phyloP scores from a whole-genome alignment of 257 asterid species.

The Solanum virginianum region DNA sequence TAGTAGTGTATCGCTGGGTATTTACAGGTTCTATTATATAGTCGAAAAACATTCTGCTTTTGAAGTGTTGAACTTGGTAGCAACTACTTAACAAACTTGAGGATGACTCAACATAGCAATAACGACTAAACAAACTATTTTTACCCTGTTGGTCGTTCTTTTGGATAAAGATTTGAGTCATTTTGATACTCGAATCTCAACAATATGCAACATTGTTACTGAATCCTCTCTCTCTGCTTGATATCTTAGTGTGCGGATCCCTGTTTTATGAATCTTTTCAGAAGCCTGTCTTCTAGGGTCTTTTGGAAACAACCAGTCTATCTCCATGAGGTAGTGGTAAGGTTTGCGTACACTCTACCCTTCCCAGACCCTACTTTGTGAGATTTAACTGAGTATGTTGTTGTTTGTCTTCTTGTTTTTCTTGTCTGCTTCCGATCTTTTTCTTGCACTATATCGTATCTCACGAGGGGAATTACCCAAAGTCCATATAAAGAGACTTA shows the following conservation, averaged over 20 bases:
- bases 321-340: no score
- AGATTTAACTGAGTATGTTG: no score
- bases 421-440: not conserved
- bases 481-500: no score
- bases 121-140: not conserved
- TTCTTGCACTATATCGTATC: not conserved
- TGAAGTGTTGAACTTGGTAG: not conserved
- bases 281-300: not conserved
- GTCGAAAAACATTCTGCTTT: not conserved
- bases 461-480: no score
- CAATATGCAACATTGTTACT: not conserved
- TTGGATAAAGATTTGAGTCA: no score
- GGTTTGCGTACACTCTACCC: no score
- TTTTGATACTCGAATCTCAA: not conserved
- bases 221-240: not conserved
- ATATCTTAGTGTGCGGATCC: not conserved
- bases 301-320: no score
- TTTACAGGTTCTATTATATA: not conserved
- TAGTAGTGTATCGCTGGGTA: not conserved
- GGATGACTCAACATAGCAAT: not conserved
- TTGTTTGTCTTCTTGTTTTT: not conserved
- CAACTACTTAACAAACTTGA: not conserved
- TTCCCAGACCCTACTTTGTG: no score
- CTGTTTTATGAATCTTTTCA: not conserved
- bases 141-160: no score